Base-by-base conservation (phyloP, 495 filamentous ascomycete species). In the Staphylotrichum tortipilum region DNA sequence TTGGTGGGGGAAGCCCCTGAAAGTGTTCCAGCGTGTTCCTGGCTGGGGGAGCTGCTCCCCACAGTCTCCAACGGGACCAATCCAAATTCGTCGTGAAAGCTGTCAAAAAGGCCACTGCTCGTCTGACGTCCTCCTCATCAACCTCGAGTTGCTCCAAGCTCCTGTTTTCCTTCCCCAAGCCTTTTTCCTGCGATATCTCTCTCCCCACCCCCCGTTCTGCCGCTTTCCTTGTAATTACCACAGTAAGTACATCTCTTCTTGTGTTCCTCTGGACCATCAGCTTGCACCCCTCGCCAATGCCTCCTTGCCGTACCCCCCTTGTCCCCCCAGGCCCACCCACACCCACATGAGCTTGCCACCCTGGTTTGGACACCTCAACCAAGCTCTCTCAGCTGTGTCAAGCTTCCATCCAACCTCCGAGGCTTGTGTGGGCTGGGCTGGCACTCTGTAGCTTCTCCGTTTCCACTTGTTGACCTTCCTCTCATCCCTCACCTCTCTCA, bases 61-160 rank as follows among this genome's bases (percentile, higher is more conserved):
- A 59, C 57, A 55, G 39, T 44, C 41, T 11, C 29, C 29, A 24
- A 26, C 44, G 45, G 26, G 44, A 36, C 56, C 48, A 55, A 59
- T 55, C 47, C 48, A 51, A 59, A 55, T 55, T 55, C 45, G 44
- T 42, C 41, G 39, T 36, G 54, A 51, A 55, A 60, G 58, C 58
- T 60, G 54, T 57, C 58, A 60, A 60, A 60, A 57, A 60, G 57
- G 50, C 41, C 35, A 49, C 23, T 22, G 46, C 35, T 49, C 35
- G 10, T 37, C 37, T 33, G 36, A 49, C 23, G 35, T 38, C 21
- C 31, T 33, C 26, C 29, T 5, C 24, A 22, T 7, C 26, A 28
- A 28, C 26, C 26, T 28, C 21, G 30, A 10, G 22, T 19, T 10
- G 10, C 14, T 22, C 10, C 35, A 29, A 15, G 44, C 34, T 47